Evolutionary conservation across 257 asterid species (phyloP).

Genomic region (Verbena officinalis): DNA sequence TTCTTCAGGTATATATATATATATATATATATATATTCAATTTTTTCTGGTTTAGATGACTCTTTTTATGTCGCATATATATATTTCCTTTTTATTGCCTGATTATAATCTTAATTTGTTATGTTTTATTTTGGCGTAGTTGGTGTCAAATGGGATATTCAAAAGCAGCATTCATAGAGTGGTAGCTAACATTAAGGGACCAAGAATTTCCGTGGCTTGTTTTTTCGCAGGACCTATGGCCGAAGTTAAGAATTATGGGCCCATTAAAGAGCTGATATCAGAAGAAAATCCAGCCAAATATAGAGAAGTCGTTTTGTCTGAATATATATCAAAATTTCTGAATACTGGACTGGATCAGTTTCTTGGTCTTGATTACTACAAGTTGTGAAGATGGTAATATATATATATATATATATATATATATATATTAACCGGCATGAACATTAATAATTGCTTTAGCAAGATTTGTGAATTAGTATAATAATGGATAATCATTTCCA

Average conservation of each 20-base stretch:
- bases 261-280: constrained; percentile 49
- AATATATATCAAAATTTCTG: constrained; percentile 25
- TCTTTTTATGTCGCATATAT: too few species aligned
- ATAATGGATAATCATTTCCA: too few species aligned
- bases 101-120: background rate
- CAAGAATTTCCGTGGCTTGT: constrained; percentile 58
- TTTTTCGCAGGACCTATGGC: constrained; percentile 32
- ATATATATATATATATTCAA: too few species aligned
- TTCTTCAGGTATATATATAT: constrained; percentile 31
- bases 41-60: too few species aligned
- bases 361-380: constrained; percentile 39
- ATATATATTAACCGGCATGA: too few species aligned
- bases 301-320: constrained; percentile 32
- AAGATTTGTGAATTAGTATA: too few species aligned
- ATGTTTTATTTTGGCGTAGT: constrained; percentile 24
- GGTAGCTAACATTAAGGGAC: constrained; percentile 39
- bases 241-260: constrained; percentile 37
- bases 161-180: constrained; percentile 47
- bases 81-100: too few species aligned
- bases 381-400: constrained; percentile 32
- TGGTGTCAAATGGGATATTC: constrained; percentile 49
- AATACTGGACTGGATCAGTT: constrained; percentile 36
- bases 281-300: constrained; percentile 50
- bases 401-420: too few species aligned
- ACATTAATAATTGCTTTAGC: too few species aligned